Evolutionary conservation across 495 filamentous ascomycete genomes (phyloP), one percentile per base, ranked within the genome.

Genomic region (Tuber melanosporum): DNA sequence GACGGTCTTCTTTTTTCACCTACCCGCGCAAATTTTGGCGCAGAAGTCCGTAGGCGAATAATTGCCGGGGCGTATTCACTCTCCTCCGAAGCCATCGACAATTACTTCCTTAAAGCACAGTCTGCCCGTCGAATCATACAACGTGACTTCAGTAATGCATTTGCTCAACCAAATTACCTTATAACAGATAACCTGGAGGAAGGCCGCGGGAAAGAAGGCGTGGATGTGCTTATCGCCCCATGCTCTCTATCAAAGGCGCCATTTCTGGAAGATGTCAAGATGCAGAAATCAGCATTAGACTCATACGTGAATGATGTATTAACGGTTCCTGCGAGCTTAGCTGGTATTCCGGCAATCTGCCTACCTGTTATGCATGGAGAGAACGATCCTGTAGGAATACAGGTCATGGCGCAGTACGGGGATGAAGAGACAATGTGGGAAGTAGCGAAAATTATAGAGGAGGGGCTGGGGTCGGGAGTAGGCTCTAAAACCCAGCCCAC

Each of bases 91-190:
- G 93, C 94, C 17, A 96, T 96, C 76, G 92, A 97, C 81, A 98
- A 98, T 82, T 98, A 98, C 84, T 99, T 99, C 83, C 89, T 97
- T 73, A 90, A 97, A 84, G 95, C 95, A 73, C 95, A 99, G 84
- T 90, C 90, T 74, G 89, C 97, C 70, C 91, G 95, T 5, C 88
- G 93, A 71, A 86, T 98, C 19, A 93, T 99, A 8, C 90, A 92
- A 83, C 84, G 86, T 36, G 96, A 99, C 79, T 98, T 99, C 81
- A 89, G 98, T 82, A 82, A 88, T 17, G 89, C 92, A 4, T 98
- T 99, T 81, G 80, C 83, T 19, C 82, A 90, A 44, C 84, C 85
- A 6, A 92, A 97, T 83, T 91, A 90, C 10, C 87, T 98, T 42
- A 84, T 87, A 70, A 79, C 85, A 32, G 85, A 87, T 66, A 78